Conservation (phyloP, 192 early-diverging fungal genomes). For the Podochytrium sp. region DNA sequence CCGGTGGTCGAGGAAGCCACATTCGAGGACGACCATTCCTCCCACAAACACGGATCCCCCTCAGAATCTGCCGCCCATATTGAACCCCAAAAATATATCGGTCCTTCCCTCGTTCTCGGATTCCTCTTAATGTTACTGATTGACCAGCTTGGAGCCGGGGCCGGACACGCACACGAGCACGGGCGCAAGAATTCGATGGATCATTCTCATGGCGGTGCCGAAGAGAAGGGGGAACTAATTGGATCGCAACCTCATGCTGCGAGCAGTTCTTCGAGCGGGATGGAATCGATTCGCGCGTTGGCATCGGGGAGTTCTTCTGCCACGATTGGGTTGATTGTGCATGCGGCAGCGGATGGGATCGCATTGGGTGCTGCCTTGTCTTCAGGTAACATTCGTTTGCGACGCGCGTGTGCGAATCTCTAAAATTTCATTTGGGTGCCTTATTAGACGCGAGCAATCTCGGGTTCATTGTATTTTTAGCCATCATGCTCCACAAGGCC, state of each 20-base stretch:
- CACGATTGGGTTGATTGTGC: slow-evolving; percentile 93
- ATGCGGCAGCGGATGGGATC: slow-evolving; percentile 93
- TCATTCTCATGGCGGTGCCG: slow-evolving; percentile 7
- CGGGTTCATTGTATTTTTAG: slow-evolving; percentile 83
- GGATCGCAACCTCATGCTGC: background rate
- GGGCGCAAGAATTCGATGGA: background rate
- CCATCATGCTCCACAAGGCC: slow-evolving; percentile 96
- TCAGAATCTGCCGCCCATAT: slow-evolving; percentile 37
- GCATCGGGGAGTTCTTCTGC: slow-evolving; percentile 48
- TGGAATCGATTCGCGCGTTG: background rate
- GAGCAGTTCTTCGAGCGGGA: background rate
- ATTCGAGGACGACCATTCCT: slow-evolving; percentile 7
- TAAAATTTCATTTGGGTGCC: no score
- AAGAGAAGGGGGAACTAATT: slow-evolving; percentile 9
- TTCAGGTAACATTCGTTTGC: slow-evolving; percentile 51
- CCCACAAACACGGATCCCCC: slow-evolving; percentile 10
- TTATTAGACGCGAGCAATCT: slow-evolving; percentile 44
- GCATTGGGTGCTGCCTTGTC: slow-evolving; percentile 88
- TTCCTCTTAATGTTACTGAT: slow-evolving; percentile 91
- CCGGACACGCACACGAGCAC: slow-evolving; percentile 18
- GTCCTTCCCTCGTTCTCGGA: slow-evolving; percentile 77
- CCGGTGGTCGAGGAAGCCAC: no score
- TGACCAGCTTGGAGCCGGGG: slow-evolving; percentile 67
- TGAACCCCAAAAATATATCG: slow-evolving; percentile 67
- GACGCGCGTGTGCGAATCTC: no score